A percentile compares a stretch with the other conserved stretches of the same genome.
phyloP scores from a whole-genome alignment of 2,329 filamentous ascomycete genomes.

The Beauveria sp. region DNA sequence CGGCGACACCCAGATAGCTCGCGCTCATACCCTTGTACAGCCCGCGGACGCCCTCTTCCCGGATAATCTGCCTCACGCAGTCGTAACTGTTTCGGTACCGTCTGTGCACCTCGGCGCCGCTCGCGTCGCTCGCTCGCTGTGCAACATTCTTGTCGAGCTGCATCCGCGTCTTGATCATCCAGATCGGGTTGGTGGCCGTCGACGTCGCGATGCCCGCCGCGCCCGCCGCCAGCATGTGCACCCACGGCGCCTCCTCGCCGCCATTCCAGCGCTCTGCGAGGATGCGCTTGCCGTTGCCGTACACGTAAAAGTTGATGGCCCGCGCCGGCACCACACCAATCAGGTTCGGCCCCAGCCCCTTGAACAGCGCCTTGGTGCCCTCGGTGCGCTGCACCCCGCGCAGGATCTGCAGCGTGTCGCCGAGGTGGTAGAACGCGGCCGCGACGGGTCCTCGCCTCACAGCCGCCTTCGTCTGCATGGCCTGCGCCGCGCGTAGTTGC shows the following conservation, averaged over 20 bases:
- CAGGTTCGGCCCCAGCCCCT: slow-evolving; percentile 84
- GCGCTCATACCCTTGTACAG: slow-evolving; percentile 88
- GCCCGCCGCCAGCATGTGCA: slow-evolving; percentile 71
- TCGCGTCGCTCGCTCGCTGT: slow-evolving; percentile 16
- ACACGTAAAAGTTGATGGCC: slow-evolving; percentile 89
- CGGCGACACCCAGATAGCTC: slow-evolving; percentile 83
- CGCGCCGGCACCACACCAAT: slow-evolving; percentile 83
- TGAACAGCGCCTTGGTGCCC: slow-evolving; percentile 83
- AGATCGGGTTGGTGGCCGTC: slow-evolving; percentile 91
- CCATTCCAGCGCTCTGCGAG: slow-evolving; percentile 68
- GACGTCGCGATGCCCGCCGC: slow-evolving; percentile 77
- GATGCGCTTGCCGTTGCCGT: slow-evolving; percentile 83
- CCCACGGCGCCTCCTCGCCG: slow-evolving; percentile 61
- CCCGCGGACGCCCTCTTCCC: slow-evolving; percentile 71
- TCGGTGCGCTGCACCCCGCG: slow-evolving; percentile 71
- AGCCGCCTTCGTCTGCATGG: slow-evolving; percentile 45
- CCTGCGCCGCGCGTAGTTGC: slow-evolving; percentile 62
- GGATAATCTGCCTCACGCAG: slow-evolving; percentile 74
- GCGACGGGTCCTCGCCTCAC: slow-evolving; percentile 54
- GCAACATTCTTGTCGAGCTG: slow-evolving; percentile 85
- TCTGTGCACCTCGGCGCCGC: slow-evolving; percentile 36
- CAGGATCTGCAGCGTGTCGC: slow-evolving; percentile 81
- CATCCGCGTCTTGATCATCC: slow-evolving; percentile 88
- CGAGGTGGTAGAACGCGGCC: slow-evolving; percentile 64
- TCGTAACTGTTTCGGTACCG: slow-evolving; percentile 84